Percentiles rank a stretch among this genome's conserved stretches.
These are phyloP conservation scores for Microdochium trichocladiopsis DNA, from an alignment of 2,329 filamentous ascomycete genomes.

Conservation along the genomic window DNA sequence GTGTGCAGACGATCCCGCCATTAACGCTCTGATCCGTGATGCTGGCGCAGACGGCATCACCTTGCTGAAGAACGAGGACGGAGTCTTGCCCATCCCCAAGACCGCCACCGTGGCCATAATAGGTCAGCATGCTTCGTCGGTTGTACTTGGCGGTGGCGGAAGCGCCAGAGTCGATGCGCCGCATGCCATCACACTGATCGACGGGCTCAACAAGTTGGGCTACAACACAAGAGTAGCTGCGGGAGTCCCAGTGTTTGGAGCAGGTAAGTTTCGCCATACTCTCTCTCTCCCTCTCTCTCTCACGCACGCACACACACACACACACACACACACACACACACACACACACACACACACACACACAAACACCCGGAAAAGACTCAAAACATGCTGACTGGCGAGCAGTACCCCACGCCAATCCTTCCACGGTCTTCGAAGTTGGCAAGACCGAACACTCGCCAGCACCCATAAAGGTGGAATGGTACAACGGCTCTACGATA, in stretches of 20 bases:
- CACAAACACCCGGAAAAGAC: too few relatives aligned
- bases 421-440: conserved; percentile 53
- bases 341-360: too few relatives aligned
- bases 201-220: conserved; percentile 48
- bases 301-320: too few relatives aligned
- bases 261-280: conserved; percentile 36
- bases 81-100: conserved; percentile 55
- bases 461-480: conserved; percentile 56
- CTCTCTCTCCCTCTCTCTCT: too few relatives aligned
- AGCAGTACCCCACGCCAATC: conserved; percentile 5
- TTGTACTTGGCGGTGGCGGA: conserved; percentile 56
- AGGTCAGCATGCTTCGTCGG: conserved; percentile 49
- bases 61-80: conserved; percentile 64
- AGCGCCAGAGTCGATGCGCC: conserved; percentile 55
- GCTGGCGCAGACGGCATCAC: too few relatives aligned
- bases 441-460: conserved; percentile 50
- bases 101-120: conserved; percentile 39
- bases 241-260: conserved; percentile 57
- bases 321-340: too few relatives aligned
- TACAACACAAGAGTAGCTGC: conserved; percentile 34
- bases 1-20: conserved; percentile 55
- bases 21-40: conserved; percentile 47
- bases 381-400: neutral
- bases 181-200: conserved; percentile 65
- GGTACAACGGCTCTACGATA: conserved; percentile 38